Conservation (phyloP, 1,139 yeast species). For the Geotrichum klebahnii region DNA sequence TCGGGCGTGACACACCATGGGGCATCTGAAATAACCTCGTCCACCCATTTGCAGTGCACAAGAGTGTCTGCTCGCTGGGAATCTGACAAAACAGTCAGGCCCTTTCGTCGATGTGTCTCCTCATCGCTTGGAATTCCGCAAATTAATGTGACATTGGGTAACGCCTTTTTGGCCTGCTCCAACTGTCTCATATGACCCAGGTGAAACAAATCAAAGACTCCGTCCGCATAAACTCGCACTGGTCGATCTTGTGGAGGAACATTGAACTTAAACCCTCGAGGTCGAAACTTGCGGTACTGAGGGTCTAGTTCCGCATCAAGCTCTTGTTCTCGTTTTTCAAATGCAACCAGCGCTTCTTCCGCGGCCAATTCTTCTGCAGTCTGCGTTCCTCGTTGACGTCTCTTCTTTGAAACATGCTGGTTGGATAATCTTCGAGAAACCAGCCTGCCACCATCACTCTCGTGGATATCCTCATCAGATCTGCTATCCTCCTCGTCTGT, state of each 20-base stretch:
- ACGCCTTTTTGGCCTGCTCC: conserved; percentile 23
- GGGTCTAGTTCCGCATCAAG: conserved; percentile 55
- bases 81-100: conserved; percentile 85
- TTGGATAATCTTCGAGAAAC: conserved; percentile 1
- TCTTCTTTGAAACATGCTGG: conserved; percentile 12
- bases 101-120: conserved; percentile 88
- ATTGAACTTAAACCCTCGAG: conserved; percentile 51
- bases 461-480: conserved; percentile 9
- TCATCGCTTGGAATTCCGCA: conserved; percentile 89
- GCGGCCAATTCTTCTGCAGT: conserved; percentile 22
- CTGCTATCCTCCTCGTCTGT: conserved; percentile 8
- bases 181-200: conserved; percentile 63
- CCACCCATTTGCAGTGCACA: conserved; percentile 93
- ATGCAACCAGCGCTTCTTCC: conserved; percentile 22
- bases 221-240: conserved; percentile 90
- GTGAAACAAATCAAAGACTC: conserved; percentile 94
- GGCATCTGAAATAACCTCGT: conserved; percentile 87
- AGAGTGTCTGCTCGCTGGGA: conserved; percentile 84
- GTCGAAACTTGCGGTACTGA: conserved; percentile 39
- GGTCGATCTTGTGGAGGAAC: conserved; percentile 84
- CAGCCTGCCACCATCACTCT: conserved; percentile 3
- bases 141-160: conserved; percentile 56
- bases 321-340: conserved; percentile 43
- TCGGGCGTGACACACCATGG: conserved; percentile 94
- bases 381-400: conserved; percentile 11